These are phyloP conservation scores for Suillus ampliporus DNA, from an alignment of 768 basidiomycete genomes.

Conservation along the genomic window DNA sequence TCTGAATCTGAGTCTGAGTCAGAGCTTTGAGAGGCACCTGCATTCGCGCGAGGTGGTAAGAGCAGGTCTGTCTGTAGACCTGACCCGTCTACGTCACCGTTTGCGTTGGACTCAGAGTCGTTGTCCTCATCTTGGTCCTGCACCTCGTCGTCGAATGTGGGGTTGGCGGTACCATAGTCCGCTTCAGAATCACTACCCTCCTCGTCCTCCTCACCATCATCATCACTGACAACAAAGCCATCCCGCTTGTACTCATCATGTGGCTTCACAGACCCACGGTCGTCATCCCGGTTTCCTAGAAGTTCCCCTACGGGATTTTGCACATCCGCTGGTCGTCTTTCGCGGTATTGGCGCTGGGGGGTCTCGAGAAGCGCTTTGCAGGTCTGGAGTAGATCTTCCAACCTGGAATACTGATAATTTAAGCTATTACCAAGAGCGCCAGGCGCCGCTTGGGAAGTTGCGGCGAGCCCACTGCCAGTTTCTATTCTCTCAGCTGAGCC, in stretches of 20 bases:
- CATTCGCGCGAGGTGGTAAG: not conserved
- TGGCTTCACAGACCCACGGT: not conserved
- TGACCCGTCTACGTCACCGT: not conserved
- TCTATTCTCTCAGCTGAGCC: not conserved
- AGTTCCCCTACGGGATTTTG: conserved; percentile 8
- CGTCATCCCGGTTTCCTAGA: conserved; percentile 5
- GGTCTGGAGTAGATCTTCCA: conserved; percentile 1
- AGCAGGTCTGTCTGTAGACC: not conserved
- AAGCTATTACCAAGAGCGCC: not conserved
- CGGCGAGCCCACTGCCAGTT: conserved; percentile 5
- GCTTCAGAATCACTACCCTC: not conserved
- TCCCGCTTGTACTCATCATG: conserved; percentile 2
- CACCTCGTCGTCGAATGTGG: not conserved
- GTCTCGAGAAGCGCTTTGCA: not conserved
- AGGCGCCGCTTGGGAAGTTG: not conserved
- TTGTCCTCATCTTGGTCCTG: not conserved
- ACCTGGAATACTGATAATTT: not conserved
- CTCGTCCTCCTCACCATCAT: not conserved
- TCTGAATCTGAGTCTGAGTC: not conserved
- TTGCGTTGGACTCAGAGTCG: not conserved
- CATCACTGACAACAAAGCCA: conserved; percentile 6
- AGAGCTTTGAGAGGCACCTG: not conserved
- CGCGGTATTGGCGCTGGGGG: not conserved
- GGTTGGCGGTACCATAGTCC: not conserved
- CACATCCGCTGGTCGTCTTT: not conserved